phyloP scores from a whole-genome alignment of 2,329 filamentous ascomycete species.

The Dactylellina cionopaga region DNA sequence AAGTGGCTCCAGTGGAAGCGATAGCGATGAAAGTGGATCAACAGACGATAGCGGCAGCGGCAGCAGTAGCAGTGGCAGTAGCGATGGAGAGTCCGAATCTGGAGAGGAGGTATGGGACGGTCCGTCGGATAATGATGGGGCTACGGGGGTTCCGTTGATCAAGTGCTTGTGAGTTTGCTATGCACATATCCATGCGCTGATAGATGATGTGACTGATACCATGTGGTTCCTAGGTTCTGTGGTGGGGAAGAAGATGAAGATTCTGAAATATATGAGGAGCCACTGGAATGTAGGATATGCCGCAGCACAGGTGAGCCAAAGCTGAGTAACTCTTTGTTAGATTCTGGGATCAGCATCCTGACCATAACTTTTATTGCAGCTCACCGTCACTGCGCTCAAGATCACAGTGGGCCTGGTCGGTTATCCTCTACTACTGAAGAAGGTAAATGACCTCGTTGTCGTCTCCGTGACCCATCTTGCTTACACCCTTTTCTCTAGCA shows the following conservation, averaged over 20 bases:
- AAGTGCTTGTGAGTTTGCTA: conserved; percentile 36
- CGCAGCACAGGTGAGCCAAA: conserved; percentile 67
- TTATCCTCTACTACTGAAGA: conserved; percentile 59
- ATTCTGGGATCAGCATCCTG: background rate
- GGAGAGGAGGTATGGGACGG: conserved; percentile 43
- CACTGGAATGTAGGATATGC: conserved; percentile 79
- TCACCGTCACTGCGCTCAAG: conserved; percentile 87
- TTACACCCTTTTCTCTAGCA: conserved; percentile 62
- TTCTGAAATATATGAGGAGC: conserved; percentile 82
- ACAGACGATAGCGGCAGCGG: conserved; percentile 13
- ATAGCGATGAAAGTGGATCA: conserved; percentile 32
- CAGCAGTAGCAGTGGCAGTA: conserved; percentile 34
- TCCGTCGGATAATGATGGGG: conserved; percentile 40
- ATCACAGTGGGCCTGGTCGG: conserved; percentile 71
- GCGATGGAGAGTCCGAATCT: conserved; percentile 26
- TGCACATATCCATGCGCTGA: background rate
- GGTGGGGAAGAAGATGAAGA: conserved; percentile 83
- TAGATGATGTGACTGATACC: background rate
- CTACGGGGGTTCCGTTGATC: conserved; percentile 1
- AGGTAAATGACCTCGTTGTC: conserved; percentile 43
- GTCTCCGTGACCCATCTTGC: conserved; percentile 15
- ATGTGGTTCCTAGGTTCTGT: conserved; percentile 73
- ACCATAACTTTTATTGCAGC: conserved; percentile 68
- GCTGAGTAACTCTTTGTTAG: conserved; percentile 58
- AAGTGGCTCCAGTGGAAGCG: conserved; percentile 24